These are phyloP conservation scores for Lumnitzera littorea DNA, from an alignment of 345 rosid genomes.

Conservation along the genomic window DNA sequence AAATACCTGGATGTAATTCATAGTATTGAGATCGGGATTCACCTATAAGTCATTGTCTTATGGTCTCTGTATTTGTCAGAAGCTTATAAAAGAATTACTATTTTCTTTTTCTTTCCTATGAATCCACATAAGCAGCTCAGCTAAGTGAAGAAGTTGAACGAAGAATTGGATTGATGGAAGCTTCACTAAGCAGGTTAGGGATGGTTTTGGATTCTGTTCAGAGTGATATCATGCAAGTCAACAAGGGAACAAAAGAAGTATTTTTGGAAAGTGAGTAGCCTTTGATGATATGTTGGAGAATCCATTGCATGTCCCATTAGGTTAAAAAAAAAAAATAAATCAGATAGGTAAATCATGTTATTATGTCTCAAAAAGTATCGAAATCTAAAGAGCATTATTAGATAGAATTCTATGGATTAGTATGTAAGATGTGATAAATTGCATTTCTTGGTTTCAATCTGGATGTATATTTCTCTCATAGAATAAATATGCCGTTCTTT, in stretches of 20 bases:
- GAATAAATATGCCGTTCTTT: too few species aligned
- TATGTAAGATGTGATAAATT: too few species aligned
- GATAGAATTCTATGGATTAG: too few species aligned
- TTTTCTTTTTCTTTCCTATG: background rate
- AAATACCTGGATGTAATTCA: too few species aligned
- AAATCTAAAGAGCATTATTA: too few species aligned
- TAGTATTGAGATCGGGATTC: background rate
- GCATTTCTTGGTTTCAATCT: too few species aligned
- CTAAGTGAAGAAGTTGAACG: constrained; percentile 63
- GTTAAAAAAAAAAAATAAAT: too few species aligned
- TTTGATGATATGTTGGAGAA: too few species aligned
- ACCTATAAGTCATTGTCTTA: background rate
- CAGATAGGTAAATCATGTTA: too few species aligned
- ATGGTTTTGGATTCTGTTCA: constrained; percentile 79
- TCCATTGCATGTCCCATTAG: too few species aligned
- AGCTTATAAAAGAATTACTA: background rate
- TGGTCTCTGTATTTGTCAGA: background rate
- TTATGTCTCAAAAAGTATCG: too few species aligned
- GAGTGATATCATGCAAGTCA: constrained; percentile 76
- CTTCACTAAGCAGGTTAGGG: constrained; percentile 66
- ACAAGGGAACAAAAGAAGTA: constrained; percentile 70
- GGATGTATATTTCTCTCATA: too few species aligned
- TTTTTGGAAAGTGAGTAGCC: constrained; percentile 54
- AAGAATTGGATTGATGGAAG: constrained; percentile 61
- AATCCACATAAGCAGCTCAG: constrained; percentile 44